A percentile compares a stretch with the other conserved stretches of the same genome.
Evolutionary conservation across 352 stramenopile genomes (phyloP).

Genomic region (Phytopythium aichiense): DNA sequence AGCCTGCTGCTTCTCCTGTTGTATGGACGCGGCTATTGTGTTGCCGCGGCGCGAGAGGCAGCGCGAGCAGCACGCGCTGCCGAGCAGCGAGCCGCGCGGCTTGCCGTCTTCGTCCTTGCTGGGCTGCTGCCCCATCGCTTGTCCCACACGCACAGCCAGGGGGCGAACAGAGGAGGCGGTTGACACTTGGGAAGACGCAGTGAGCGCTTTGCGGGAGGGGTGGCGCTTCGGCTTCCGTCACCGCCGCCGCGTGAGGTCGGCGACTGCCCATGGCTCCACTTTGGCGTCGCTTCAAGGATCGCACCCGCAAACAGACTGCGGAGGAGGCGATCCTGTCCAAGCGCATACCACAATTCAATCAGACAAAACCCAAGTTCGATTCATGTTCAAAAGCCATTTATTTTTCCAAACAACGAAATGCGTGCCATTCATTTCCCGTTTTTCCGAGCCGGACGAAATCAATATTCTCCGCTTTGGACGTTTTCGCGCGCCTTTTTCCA

Average conservation of each 20-base stretch:
- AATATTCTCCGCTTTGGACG: not conserved
- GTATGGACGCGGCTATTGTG: not conserved
- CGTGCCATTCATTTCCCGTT: not conserved
- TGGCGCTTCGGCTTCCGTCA: not conserved
- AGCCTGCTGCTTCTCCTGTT: not conserved
- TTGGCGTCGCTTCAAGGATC: not conserved
- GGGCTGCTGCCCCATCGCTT: not conserved
- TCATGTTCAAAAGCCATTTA: not conserved
- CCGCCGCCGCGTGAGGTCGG: not conserved
- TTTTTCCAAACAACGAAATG: not conserved
- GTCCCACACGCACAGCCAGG: not conserved
- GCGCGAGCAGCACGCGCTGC: slow-evolving; percentile 13
- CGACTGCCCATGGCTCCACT: not conserved
- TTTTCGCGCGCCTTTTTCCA: not conserved
- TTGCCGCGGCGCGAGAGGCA: slow-evolving; percentile 12
- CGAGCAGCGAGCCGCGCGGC: not conserved
- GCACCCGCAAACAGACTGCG: not conserved
- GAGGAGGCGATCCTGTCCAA: not conserved
- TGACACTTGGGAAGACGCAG: too few species aligned
- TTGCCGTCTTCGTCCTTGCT: slow-evolving; percentile 2
- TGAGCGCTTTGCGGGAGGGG: not conserved
- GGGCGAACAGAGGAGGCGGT: too few species aligned
- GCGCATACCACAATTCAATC: not conserved
- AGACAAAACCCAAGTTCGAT: not conserved
- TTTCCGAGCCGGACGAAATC: not conserved